Conservation (phyloP, 345 rosid genomes). For the Stellera chamaejasme region DNA sequence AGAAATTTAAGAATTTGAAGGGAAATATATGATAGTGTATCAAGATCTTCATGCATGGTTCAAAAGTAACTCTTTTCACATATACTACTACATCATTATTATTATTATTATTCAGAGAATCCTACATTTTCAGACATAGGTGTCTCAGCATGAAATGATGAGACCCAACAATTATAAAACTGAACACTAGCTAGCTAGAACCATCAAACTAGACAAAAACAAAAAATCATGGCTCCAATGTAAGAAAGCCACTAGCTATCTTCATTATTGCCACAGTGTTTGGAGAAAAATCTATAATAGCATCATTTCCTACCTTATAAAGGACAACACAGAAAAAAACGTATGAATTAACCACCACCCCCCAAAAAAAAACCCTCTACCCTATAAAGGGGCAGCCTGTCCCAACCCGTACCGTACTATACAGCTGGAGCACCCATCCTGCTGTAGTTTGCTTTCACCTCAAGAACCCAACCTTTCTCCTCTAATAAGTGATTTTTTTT, state of each 20-base stretch:
- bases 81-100: too few relatives aligned
- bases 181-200: slow-evolving; percentile 6
- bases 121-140: too few relatives aligned
- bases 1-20: too few relatives aligned
- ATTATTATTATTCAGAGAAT: too few relatives aligned
- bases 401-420: slow-evolving; percentile 26
- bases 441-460: slow-evolving; percentile 12
- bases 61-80: too few relatives aligned
- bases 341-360: slow-evolving; percentile 16
- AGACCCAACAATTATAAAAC: neutral
- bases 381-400: slow-evolving; percentile 13
- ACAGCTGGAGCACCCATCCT: slow-evolving; percentile 36
- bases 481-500: neutral
- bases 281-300: slow-evolving; percentile 7
- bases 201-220: slow-evolving; percentile 3
- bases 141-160: neutral
- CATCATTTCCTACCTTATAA: slow-evolving; percentile 6
- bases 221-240: slow-evolving; percentile 3
- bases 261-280: slow-evolving; percentile 20
- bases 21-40: too few relatives aligned
- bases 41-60: too few relatives aligned
- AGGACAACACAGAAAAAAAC: slow-evolving; percentile 9
- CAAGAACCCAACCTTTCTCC: slow-evolving; percentile 17
- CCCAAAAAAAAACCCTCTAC: slow-evolving; percentile 10
- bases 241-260: slow-evolving; percentile 13